These are phyloP conservation scores for Arabidopsis lyrata DNA, from an alignment of 441 rosid species.

Conservation along the genomic window DNA sequence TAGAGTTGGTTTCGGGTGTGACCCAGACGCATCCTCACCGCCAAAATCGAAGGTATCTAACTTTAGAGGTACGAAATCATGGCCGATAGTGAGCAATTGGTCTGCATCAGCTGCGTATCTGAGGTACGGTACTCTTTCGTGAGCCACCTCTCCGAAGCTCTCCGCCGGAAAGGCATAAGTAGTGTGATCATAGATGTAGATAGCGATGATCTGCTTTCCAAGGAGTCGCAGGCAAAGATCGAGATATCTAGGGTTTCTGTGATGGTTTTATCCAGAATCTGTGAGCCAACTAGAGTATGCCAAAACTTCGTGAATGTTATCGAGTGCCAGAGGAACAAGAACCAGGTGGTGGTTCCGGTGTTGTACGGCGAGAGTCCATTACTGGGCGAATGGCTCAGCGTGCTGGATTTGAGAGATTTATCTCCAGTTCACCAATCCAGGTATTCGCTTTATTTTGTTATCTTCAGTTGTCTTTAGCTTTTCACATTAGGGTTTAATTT, in stretches of 20 bases:
- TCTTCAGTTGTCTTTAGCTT: too few relatives aligned
- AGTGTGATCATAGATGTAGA: background rate
- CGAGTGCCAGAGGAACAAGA: background rate
- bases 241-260: conserved; percentile 21
- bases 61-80: background rate
- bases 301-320: background rate
- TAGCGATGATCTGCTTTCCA: background rate
- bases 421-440: conserved; percentile 5
- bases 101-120: conserved; percentile 20
- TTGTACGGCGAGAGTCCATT: background rate
- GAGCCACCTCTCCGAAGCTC: conserved; percentile 32
- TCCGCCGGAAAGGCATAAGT: background rate
- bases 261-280: background rate
- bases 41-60: too few relatives aligned
- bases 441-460: background rate
- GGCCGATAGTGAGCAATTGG: background rate
- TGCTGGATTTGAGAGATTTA: background rate
- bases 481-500: too few relatives aligned
- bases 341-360: conserved; percentile 27
- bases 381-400: background rate
- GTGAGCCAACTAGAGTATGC: background rate
- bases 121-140: conserved; percentile 26
- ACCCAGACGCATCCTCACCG: background rate
- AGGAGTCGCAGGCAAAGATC: background rate
- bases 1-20: background rate